Evolutionary conservation across 202 grass and related monocot genomes (phyloP).

Genomic region (Alloteropsis angusta): DNA sequence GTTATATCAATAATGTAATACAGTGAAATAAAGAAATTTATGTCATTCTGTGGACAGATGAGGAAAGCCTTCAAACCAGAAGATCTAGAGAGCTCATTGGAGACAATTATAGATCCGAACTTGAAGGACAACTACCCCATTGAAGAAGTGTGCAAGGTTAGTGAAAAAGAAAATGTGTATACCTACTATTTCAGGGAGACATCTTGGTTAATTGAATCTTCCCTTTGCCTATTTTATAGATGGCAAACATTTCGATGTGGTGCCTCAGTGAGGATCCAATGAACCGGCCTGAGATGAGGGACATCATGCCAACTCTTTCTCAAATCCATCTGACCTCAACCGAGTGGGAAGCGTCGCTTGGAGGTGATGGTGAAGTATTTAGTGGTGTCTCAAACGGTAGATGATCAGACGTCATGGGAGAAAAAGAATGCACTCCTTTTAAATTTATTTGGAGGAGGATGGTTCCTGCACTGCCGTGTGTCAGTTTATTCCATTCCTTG

Average conservation of each 20-base stretch:
- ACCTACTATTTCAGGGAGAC: not conserved
- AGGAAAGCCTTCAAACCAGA: constrained; percentile 41
- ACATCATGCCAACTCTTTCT: constrained; percentile 29
- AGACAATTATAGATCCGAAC: constrained; percentile 39
- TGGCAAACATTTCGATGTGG: constrained; percentile 49
- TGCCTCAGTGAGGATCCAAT: constrained; percentile 53
- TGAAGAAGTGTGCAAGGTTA: constrained; percentile 60
- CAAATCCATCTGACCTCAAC: constrained; percentile 49
- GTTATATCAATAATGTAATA: constrained; percentile 5
- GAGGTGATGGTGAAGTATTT: constrained; percentile 52
- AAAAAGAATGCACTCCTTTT: constrained; percentile 17
- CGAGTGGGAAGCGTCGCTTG: constrained; percentile 53
- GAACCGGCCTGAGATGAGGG: constrained; percentile 56
- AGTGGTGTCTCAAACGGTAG: constrained; percentile 39
- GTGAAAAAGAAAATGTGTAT: not conserved
- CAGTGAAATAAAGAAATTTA: not conserved
- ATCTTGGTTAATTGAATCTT: constrained; percentile 7
- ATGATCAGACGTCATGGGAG: constrained; percentile 19
- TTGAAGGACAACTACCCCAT: constrained; percentile 44
- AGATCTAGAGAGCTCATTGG: constrained; percentile 29
- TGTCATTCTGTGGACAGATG: constrained; percentile 35
- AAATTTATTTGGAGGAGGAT: constrained; percentile 29
- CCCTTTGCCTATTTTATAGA: constrained; percentile 13
- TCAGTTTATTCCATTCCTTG: not conserved
- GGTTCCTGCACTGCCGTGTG: constrained; percentile 1